Evolutionary conservation across 306 rosid genomes (phyloP).

Genomic region (Trichosanthes truncata): DNA sequence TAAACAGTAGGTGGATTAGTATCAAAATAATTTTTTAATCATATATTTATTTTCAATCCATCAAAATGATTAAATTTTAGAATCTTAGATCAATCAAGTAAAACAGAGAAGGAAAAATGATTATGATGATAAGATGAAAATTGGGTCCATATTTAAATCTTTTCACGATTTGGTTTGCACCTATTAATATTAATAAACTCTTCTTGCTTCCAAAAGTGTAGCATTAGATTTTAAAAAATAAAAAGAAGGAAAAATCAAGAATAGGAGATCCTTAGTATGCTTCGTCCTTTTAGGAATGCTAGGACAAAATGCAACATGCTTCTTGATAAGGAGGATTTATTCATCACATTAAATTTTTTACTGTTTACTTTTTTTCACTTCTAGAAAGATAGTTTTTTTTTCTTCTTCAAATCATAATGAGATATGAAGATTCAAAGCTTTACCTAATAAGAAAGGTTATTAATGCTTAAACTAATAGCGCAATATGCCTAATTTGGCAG

Average conservation of each 20-base stretch:
- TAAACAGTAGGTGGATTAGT: neutral
- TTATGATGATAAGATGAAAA: neutral
- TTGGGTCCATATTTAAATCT: neutral
- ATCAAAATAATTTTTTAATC: neutral
- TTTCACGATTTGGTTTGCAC: neutral
- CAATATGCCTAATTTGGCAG: too few relatives aligned
- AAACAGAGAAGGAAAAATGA: neutral
- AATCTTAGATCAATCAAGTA: neutral
- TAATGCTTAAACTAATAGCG: too few relatives aligned
- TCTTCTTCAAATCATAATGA: too few relatives aligned
- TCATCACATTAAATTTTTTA: neutral
- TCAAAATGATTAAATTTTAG: neutral
- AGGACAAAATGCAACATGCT: neutral
- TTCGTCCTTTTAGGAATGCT: neutral
- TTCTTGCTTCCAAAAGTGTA: neutral
- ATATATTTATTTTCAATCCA: neutral
- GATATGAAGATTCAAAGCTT: too few relatives aligned
- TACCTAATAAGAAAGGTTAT: too few relatives aligned
- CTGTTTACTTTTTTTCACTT: neutral
- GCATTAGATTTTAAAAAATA: neutral
- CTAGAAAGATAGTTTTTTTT: too few relatives aligned
- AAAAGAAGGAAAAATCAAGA: neutral
- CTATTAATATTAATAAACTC: neutral
- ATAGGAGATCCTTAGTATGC: neutral
- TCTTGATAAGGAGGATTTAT: neutral